Conservation (phyloP, 331 rosid species). For the Pyracantha coccinea region DNA sequence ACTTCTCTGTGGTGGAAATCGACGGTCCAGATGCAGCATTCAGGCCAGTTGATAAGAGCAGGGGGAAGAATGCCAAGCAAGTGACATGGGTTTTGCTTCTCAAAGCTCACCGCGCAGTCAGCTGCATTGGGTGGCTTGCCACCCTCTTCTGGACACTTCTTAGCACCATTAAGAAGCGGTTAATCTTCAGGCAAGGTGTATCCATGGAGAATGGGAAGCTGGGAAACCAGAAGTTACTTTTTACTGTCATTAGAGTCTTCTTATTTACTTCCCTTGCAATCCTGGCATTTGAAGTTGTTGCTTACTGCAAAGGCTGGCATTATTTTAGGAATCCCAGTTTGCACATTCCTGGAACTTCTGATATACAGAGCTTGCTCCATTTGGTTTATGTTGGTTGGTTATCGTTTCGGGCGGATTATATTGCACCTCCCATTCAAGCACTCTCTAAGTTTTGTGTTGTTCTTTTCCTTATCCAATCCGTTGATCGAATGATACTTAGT, state of each 20-base stretch:
- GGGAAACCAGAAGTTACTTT: constrained; percentile 60
- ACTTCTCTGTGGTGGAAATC: constrained; percentile 77
- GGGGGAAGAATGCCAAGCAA: constrained; percentile 83
- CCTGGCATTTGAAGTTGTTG: constrained; percentile 69
- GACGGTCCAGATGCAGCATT: constrained; percentile 79
- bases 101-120: constrained; percentile 68
- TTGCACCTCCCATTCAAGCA: constrained; percentile 75
- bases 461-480: constrained; percentile 79
- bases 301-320: constrained; percentile 81
- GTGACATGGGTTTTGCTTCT: constrained; percentile 89
- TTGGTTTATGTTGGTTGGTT: constrained; percentile 70
- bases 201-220: constrained; percentile 44
- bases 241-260: constrained; percentile 56
- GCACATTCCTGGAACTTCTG: constrained; percentile 67
- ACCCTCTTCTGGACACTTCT: constrained; percentile 62
- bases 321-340: constrained; percentile 55
- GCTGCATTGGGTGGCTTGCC: constrained; percentile 63
- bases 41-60: constrained; percentile 68
- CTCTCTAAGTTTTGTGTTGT: constrained; percentile 79
- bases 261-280: constrained; percentile 53
- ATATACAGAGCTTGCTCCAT: constrained; percentile 61
- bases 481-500: constrained; percentile 74
- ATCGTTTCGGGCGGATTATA: constrained; percentile 61
- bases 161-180: constrained; percentile 64
- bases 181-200: constrained; percentile 56